A percentile compares a stretch with the other conserved stretches of the same genome.
Conservation (phyloP, 768 basidiomycete species). For the Macrolepiota dolichaula region DNA sequence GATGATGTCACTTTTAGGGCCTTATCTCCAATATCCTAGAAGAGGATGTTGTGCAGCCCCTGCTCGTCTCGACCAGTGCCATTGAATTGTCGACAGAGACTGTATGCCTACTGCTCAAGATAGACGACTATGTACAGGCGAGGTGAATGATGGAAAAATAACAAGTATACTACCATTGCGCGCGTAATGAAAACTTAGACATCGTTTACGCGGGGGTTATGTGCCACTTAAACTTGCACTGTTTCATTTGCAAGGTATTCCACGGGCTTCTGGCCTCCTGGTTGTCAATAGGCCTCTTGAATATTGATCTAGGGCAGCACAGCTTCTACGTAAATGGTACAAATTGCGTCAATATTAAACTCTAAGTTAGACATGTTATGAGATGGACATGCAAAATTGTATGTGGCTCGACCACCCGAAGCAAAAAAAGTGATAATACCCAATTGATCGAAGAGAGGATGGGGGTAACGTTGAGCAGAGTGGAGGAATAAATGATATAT, state of each 20-base stretch:
- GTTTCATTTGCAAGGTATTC: too few relatives aligned
- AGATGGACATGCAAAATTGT: conserved; percentile 5
- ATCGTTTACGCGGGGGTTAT: not conserved
- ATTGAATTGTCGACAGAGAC: conserved; percentile 96
- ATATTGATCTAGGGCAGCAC: not conserved
- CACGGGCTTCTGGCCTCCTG: too few relatives aligned
- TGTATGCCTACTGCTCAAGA: conserved; percentile 92
- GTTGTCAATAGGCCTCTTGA: too few relatives aligned
- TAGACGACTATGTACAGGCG: conserved; percentile 89
- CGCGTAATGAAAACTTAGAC: not conserved
- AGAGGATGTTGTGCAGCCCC: conserved; percentile 95
- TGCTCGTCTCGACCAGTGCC: conserved; percentile 93
- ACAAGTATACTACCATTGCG: not conserved
- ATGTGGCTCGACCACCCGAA: not conserved
- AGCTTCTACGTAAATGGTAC: not conserved
- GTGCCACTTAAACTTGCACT: too few relatives aligned
- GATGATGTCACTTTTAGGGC: conserved; percentile 48
- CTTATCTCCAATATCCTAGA: conserved; percentile 96
- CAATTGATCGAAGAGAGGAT: not conserved
- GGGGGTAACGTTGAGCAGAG: not conserved
- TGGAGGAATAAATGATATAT: not conserved
- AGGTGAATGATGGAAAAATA: conserved; percentile 35
- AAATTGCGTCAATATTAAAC: conserved; percentile 3
- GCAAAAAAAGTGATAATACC: not conserved
- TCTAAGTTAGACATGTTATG: conserved; percentile 7